Percentiles rank a stretch among this genome's conserved stretches.
Evolutionary conservation across 192 early-diverging fungal species (phyloP).

Genomic region (Backusella westeae): DNA sequence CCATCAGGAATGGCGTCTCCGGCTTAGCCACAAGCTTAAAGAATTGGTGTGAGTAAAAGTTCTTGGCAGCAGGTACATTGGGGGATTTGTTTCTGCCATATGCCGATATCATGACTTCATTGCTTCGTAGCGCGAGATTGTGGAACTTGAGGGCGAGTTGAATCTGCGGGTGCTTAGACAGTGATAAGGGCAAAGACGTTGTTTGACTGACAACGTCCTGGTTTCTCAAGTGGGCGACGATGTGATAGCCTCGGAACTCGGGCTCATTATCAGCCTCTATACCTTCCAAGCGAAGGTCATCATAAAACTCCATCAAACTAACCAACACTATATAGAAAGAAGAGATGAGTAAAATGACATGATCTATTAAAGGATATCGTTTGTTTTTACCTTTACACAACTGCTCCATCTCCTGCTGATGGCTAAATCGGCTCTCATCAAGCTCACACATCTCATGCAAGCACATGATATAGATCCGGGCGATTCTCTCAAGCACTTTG

Average conservation of each 20-base stretch:
- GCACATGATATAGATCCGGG: slow-evolving; percentile 83
- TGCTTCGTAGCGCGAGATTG: no score
- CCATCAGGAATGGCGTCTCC: no score
- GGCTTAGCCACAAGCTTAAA: no score
- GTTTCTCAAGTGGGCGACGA: slow-evolving; percentile 72
- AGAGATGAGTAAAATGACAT: background rate
- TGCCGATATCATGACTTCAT: no score
- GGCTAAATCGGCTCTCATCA: slow-evolving; percentile 54
- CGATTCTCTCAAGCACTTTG: slow-evolving; percentile 74
- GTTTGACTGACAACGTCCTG: slow-evolving; percentile 67
- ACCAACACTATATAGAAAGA: slow-evolving; percentile 54
- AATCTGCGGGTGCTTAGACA: slow-evolving; percentile 60
- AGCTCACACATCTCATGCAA: slow-evolving; percentile 69
- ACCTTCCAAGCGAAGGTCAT: slow-evolving; percentile 61
- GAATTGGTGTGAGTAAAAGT: no score
- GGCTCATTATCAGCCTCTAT: slow-evolving; percentile 72
- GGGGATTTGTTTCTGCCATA: no score
- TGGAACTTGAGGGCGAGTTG: no score
- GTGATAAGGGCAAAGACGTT: slow-evolving; percentile 50
- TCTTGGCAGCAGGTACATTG: no score
- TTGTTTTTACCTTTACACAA: slow-evolving; percentile 69
- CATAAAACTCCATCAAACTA: slow-evolving; percentile 85
- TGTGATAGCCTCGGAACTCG: slow-evolving; percentile 89
- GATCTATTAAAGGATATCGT: background rate
- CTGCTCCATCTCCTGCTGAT: slow-evolving; percentile 88